Base-by-base conservation (phyloP, 176 grass and related monocot genomes). In the Bonia amplexicaulis region DNA sequence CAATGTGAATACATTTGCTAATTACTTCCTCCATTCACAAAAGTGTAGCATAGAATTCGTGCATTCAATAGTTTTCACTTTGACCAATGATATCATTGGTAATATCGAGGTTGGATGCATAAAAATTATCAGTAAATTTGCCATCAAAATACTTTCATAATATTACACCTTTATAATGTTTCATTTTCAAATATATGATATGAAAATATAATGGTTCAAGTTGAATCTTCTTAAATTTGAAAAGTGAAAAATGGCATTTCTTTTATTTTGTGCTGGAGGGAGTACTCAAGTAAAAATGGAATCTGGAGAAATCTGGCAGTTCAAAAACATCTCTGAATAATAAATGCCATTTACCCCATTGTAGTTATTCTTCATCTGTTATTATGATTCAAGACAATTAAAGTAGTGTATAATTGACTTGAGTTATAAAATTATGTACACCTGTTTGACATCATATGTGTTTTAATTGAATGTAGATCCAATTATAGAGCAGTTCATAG, bases 341-440 rank as follows among this genome's bases (percentile, higher is more conserved):
- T 62, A 40, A 83, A 72, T 80, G 58, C 84, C 68, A 67, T 78
- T 68, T 85, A 20, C 44, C 15, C 39, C 42, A 14, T 25, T 15
- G 76, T 37, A 51, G 27, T 69, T 71, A 63, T 77, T 59, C 86
- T 51, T 74, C 41, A 26, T 84, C 25, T 73, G 13, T 84, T 80
- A 66, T 79, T 58, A 73, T 52, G 58, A 35, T 35, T 73, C 26
- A 57, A 33, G 6, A 66, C n/a, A 80, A 73, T 82, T 54, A 25
- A 31, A 42, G 54, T 41, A 65, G 48, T 68, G 59, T 42, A 58
- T 14, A 46, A 41, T 55, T 57, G 15, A 71, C 46, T 71, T 82
- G 17, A 17, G 44, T 14, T 71, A 37, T 85, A 59, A 37, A 41
- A 77, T 27, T 74, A 9, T 74, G 49, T 79, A 54, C 61, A 40